Evolutionary conservation across 257 asterid species (phyloP).

Genomic region (Solanum pinnatisectum): DNA sequence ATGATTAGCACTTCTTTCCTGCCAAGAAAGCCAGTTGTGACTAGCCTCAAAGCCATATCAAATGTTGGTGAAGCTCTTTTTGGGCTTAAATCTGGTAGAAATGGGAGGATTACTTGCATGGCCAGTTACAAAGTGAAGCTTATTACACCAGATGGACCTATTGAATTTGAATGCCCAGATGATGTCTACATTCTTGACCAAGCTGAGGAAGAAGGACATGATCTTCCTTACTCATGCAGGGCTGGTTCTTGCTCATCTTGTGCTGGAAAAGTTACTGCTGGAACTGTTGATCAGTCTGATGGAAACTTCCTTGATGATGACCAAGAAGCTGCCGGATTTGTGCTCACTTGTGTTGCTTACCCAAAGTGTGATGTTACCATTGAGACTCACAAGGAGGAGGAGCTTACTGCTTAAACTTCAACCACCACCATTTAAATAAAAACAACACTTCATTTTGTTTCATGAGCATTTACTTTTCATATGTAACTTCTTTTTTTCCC

Average conservation of each 20-base stretch:
- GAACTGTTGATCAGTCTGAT: slow-evolving; percentile 70
- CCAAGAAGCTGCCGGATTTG: slow-evolving; percentile 41
- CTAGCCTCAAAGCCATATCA: slow-evolving; percentile 31
- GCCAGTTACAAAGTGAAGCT: slow-evolving; percentile 63
- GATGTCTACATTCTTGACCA: slow-evolving; percentile 55
- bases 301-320: slow-evolving; percentile 68
- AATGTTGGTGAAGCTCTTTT: slow-evolving; percentile 12
- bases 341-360: slow-evolving; percentile 64
- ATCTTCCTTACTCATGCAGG: slow-evolving; percentile 79
- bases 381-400: slow-evolving; percentile 80
- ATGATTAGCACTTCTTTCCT: slow-evolving; percentile 49
- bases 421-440: background rate
- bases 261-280: slow-evolving; percentile 49
- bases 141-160: slow-evolving; percentile 37
- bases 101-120: slow-evolving; percentile 45
- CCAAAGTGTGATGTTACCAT: slow-evolving; percentile 46
- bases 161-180: slow-evolving; percentile 26
- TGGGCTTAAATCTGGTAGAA: slow-evolving; percentile 9
- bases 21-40: slow-evolving; percentile 28
- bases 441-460: background rate
- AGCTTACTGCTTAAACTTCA: slow-evolving; percentile 10
- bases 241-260: slow-evolving; percentile 89
- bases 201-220: slow-evolving; percentile 62
- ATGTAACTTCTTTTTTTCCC: background rate
- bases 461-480: background rate